These are phyloP conservation scores for Lomentospora prolificans DNA, from an alignment of 2,329 filamentous ascomycete genomes.

Conservation along the genomic window DNA sequence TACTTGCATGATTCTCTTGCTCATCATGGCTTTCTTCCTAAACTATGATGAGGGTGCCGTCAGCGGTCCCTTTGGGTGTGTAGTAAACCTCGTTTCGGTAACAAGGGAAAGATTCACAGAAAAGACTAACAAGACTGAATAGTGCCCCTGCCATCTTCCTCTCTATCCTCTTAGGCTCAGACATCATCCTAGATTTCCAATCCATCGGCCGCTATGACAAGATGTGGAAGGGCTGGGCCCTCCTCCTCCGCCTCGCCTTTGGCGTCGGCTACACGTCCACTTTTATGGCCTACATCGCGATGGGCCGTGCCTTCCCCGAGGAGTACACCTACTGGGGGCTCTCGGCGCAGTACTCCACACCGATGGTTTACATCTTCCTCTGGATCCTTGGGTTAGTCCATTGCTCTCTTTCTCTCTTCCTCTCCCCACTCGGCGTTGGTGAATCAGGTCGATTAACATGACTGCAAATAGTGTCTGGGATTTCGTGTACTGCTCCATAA, in stretches of 20 bases:
- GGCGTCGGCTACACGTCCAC: slow-evolving; percentile 24
- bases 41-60: slow-evolving; percentile 16
- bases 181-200: slow-evolving; percentile 25
- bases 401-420: not conserved
- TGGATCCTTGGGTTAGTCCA: slow-evolving; percentile 24
- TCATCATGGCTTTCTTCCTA: slow-evolving; percentile 23
- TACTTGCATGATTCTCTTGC: slow-evolving; percentile 20
- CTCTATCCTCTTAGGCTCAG: slow-evolving; percentile 20
- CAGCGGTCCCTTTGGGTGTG: slow-evolving; percentile 8
- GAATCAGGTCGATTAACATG: not conserved
- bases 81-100: not conserved
- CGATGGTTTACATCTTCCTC: slow-evolving; percentile 25
- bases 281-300: slow-evolving; percentile 24
- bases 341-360: slow-evolving; percentile 17
- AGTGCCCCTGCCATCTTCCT: slow-evolving; percentile 22
- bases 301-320: slow-evolving; percentile 25
- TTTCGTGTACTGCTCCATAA: slow-evolving; percentile 10
- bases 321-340: slow-evolving; percentile 28
- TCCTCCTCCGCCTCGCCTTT: slow-evolving; percentile 20
- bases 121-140: slow-evolving; percentile 1
- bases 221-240: slow-evolving; percentile 22
- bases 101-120: not conserved
- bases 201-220: slow-evolving; percentile 21
- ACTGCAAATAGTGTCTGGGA: slow-evolving; percentile 11
- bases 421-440: not conserved